A percentile compares a stretch with the other conserved stretches of the same genome.
Evolutionary conservation across 768 basidiomycete genomes (phyloP).

Genomic region (Suillus subluteus): DNA sequence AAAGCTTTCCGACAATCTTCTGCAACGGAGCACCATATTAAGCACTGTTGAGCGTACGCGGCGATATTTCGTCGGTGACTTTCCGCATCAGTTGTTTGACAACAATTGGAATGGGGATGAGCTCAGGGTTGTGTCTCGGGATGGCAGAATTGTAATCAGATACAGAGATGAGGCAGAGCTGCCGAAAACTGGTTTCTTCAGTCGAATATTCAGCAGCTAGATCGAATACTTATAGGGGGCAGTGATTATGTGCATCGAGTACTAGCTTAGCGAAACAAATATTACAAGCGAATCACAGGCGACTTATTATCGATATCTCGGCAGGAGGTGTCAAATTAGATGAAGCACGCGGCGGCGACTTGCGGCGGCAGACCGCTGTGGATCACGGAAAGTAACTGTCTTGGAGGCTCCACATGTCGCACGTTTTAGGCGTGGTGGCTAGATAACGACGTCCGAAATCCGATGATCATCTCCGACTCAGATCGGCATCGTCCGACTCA

Average conservation of each 20-base stretch:
- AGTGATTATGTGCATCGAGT: not conserved
- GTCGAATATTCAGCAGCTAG: conserved; percentile 17
- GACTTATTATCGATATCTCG: not conserved
- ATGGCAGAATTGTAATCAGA: conserved; percentile 41
- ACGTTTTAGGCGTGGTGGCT: not conserved
- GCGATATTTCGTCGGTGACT: conserved; percentile 48
- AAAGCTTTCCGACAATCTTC: conserved; percentile 38
- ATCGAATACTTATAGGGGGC: not conserved
- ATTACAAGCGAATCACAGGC: too few species aligned
- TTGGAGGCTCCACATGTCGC: not conserved
- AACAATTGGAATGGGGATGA: conserved; percentile 45
- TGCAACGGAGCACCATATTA: conserved; percentile 34
- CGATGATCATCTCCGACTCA: conserved; percentile 20
- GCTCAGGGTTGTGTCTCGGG: conserved; percentile 37
- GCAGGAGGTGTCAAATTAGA: not conserved
- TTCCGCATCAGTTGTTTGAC: conserved; percentile 31
- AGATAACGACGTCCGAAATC: conserved; percentile 19
- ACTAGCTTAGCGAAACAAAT: not conserved
- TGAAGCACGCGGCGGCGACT: not conserved
- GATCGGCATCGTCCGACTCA: conserved; percentile 22
- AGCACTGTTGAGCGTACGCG: conserved; percentile 35
- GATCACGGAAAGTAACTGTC: not conserved
- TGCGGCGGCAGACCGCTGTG: not conserved
- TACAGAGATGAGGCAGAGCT: conserved; percentile 39
- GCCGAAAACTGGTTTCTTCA: conserved; percentile 16